Percentiles rank a stretch among this genome's conserved stretches.
Conservation (phyloP, 306 rosid species). For the Glycine tomentella region DNA sequence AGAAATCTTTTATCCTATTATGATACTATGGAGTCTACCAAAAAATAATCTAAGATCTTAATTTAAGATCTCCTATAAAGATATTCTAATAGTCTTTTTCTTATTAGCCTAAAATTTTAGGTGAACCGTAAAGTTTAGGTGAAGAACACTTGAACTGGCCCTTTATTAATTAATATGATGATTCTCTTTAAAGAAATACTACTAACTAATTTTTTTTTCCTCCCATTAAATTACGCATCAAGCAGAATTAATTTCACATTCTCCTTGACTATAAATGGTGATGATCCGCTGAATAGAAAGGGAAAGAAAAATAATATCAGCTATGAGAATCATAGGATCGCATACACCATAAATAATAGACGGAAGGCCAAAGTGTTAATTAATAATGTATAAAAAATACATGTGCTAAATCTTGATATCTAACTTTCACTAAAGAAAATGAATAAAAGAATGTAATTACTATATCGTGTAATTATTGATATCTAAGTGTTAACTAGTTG, state of each 20-base stretch:
- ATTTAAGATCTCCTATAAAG: too few species aligned
- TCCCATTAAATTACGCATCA: not conserved
- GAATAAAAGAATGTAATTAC: constrained; percentile 22
- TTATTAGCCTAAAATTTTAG: too few species aligned
- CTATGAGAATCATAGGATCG: constrained; percentile 4
- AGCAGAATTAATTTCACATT: constrained; percentile 25
- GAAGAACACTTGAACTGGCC: not conserved
- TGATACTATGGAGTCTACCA: too few species aligned
- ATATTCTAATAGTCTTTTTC: constrained; percentile 4
- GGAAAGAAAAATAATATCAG: not conserved
- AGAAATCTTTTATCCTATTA: too few species aligned
- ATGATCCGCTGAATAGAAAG: constrained; percentile 15
- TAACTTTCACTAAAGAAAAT: constrained; percentile 48
- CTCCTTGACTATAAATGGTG: not conserved
- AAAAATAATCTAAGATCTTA: too few species aligned
- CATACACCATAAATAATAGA: constrained; percentile 35
- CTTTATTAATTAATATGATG: not conserved
- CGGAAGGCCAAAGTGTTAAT: constrained; percentile 26
- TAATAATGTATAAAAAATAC: constrained; percentile 37
- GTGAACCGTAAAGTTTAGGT: constrained; percentile 13
- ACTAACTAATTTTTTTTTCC: not conserved
- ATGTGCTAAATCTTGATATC: constrained; percentile 51
- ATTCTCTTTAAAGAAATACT: too few species aligned
- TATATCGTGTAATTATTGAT: not conserved
- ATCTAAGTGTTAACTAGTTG: constrained; percentile 15